Conservation (phyloP, 2,329 filamentous ascomycete species). For the Fusarium newnesense region DNA sequence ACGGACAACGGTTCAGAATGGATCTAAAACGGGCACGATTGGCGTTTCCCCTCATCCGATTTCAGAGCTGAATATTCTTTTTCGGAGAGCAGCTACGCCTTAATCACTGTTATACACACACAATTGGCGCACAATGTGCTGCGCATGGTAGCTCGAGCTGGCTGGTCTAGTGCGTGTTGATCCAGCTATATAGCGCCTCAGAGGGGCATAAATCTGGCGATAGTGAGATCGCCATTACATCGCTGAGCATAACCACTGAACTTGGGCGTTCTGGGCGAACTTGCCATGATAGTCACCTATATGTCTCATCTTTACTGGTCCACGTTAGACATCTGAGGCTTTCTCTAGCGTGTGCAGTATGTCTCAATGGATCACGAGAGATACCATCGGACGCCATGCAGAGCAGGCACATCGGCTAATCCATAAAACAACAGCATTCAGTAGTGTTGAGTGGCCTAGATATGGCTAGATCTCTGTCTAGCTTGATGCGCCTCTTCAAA, state of each 20-base stretch:
- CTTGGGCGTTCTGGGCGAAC: not conserved
- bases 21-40: not conserved
- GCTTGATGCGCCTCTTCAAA: rapidly evolving
- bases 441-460: rapidly evolving
- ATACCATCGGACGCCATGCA: not conserved
- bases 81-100: not conserved
- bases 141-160: not conserved
- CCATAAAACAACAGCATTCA: rapidly evolving
- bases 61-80: not conserved
- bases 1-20: not conserved
- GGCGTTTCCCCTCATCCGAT: not conserved
- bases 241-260: too few relatives aligned
- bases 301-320: not conserved
- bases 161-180: not conserved
- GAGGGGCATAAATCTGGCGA: not conserved
- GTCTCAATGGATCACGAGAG: not conserved
- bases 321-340: not conserved
- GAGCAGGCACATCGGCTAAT: not conserved
- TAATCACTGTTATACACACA: not conserved
- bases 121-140: not conserved
- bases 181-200: not conserved
- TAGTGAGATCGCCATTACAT: not conserved
- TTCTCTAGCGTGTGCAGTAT: rapidly evolving
- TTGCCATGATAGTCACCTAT: not conserved
- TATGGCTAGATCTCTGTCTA: too few relatives aligned